These are phyloP conservation scores for Ogataea pini DNA, from an alignment of 805 yeast species.

Conservation along the genomic window DNA sequence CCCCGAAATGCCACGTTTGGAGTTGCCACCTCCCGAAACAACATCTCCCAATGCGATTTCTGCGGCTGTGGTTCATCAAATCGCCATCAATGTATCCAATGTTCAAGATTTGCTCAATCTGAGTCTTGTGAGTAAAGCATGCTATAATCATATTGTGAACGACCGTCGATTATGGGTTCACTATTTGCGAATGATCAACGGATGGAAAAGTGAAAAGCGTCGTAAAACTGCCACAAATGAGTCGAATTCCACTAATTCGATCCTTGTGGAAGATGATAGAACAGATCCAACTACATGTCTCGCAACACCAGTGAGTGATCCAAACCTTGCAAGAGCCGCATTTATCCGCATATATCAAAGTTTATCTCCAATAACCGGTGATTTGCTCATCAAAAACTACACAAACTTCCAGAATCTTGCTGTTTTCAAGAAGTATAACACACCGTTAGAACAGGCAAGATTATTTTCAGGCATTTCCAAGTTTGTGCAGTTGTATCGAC, in stretches of 20 bases:
- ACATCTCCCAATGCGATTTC: constrained; percentile 14
- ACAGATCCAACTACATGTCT: constrained; percentile 32
- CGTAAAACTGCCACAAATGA: background rate
- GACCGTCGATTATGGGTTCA: constrained; percentile 30
- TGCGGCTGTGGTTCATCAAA: constrained; percentile 17
- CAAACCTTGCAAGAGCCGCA: constrained; percentile 25
- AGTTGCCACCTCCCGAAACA: constrained; percentile 8
- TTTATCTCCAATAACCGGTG: constrained; percentile 33
- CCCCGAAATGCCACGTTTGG: background rate
- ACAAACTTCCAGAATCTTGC: constrained; percentile 34
- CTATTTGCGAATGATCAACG: constrained; percentile 22
- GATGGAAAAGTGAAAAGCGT: constrained; percentile 24
- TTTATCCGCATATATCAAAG: constrained; percentile 31
- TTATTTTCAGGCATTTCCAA: constrained; percentile 33
- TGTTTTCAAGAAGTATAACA: constrained; percentile 32
- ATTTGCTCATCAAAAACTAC: constrained; percentile 35
- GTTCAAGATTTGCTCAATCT: constrained; percentile 32
- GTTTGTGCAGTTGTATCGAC: constrained; percentile 29
- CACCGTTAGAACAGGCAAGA: constrained; percentile 34
- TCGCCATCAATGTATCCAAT: constrained; percentile 25
- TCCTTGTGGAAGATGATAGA: constrained; percentile 13
- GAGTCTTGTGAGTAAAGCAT: constrained; percentile 29
- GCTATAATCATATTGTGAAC: constrained; percentile 26
- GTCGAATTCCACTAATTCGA: background rate
- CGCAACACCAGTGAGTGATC: constrained; percentile 23